Evolutionary conservation across 2,329 filamentous ascomycete genomes (phyloP).

Genomic region (Colletotrichum lentis): DNA sequence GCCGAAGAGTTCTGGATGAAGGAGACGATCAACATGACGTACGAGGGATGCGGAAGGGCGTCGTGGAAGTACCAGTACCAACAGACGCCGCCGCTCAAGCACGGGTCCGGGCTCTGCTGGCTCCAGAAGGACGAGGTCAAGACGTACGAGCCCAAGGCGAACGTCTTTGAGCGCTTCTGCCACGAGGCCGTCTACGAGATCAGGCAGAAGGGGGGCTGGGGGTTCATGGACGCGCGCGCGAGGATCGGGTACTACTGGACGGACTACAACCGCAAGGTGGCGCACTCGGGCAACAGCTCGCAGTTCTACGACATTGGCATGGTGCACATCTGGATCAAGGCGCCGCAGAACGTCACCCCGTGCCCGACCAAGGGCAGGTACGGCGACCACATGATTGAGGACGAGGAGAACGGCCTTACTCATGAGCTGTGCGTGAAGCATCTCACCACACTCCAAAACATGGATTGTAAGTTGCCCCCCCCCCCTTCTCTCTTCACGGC

Average conservation of each 20-base stretch:
- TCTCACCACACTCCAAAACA: slow-evolving; percentile 7
- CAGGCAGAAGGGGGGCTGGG: not conserved
- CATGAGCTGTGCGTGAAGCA: slow-evolving; percentile 4
- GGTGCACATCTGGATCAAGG: slow-evolving; percentile 27
- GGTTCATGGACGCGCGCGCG: not conserved
- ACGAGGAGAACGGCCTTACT: not conserved
- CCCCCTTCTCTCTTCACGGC: no score
- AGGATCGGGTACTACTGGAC: slow-evolving; percentile 24
- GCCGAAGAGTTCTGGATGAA: slow-evolving; percentile 27
- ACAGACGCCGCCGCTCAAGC: not conserved
- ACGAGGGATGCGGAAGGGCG: slow-evolving; percentile 24
- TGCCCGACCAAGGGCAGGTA: not conserved
- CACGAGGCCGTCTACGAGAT: not conserved
- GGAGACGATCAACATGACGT: slow-evolving; percentile 1
- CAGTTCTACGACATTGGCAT: slow-evolving; percentile 10
- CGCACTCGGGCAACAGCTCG: not conserved
- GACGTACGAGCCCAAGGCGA: slow-evolving; percentile 8
- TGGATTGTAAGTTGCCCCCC: slow-evolving; percentile 18
- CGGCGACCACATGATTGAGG: not conserved
- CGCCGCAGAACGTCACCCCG: slow-evolving; percentile 1
- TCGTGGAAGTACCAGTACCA: slow-evolving; percentile 6
- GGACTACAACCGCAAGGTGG: slow-evolving; percentile 22
- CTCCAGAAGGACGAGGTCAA: not conserved
- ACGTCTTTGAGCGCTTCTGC: slow-evolving; percentile 12
- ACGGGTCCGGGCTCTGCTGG: slow-evolving; percentile 26